Conservation (phyloP, 345 rosid species). For the Citrus unshiu region DNA sequence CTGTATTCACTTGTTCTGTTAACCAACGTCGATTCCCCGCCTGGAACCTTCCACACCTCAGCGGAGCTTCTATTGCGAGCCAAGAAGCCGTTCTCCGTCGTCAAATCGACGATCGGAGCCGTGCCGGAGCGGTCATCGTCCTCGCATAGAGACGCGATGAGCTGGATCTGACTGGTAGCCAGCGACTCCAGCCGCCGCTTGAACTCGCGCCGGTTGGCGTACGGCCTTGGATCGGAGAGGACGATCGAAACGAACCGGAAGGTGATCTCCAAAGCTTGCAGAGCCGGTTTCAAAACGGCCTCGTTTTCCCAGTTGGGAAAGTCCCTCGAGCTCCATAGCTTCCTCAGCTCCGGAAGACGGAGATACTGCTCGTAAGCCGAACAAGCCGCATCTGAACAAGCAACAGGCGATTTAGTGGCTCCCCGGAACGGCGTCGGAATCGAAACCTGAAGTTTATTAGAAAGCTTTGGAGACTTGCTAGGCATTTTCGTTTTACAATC, state of each 20-base stretch:
- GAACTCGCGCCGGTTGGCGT: constrained; percentile 67
- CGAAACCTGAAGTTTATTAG: constrained; percentile 43
- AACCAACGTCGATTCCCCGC: constrained; percentile 37
- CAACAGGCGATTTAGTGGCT: constrained; percentile 30
- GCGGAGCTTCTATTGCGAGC: constrained; percentile 48
- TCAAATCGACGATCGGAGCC: constrained; percentile 48
- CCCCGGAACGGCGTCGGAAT: constrained; percentile 29
- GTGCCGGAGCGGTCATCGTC: constrained; percentile 26
- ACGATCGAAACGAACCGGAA: constrained; percentile 74
- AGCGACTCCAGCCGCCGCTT: constrained; percentile 69
- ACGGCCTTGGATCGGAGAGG: constrained; percentile 71
- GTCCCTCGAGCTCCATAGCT: constrained; percentile 40
- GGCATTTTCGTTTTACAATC: constrained; percentile 49
- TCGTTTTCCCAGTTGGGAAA: constrained; percentile 71
- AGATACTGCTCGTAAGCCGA: constrained; percentile 74
- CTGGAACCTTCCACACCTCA: constrained; percentile 65
- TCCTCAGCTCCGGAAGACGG: constrained; percentile 64
- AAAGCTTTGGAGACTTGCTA: constrained; percentile 37
- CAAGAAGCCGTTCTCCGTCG: constrained; percentile 38
- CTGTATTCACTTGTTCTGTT: constrained; percentile 63
- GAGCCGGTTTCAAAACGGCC: constrained; percentile 59
- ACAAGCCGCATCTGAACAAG: constrained; percentile 49
- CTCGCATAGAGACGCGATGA: constrained; percentile 55
- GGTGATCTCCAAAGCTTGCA: constrained; percentile 80
- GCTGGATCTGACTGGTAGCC: constrained; percentile 58